Percentiles rank a stretch among this genome's conserved stretches.
phyloP scores from a whole-genome alignment of 2,329 filamentous ascomycete genomes.

The Pseudogymnoascus sp. region DNA sequence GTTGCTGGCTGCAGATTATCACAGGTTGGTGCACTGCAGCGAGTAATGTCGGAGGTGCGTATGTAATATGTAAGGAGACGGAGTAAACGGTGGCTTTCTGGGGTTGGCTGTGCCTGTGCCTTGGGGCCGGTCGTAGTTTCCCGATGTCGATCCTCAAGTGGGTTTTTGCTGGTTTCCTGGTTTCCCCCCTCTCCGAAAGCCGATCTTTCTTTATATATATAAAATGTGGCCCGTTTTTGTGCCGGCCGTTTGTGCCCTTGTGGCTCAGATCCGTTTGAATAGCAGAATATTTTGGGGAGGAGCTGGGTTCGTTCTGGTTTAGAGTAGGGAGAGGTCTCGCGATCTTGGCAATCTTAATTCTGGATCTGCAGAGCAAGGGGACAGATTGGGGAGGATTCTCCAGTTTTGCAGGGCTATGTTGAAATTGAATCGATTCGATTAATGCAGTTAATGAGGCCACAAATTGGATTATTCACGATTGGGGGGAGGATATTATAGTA shows the following conservation, averaged over 20 bases:
- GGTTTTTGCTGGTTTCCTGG: background rate
- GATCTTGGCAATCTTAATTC: slow-evolving; percentile 9
- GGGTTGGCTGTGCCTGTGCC: background rate
- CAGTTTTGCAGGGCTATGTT: slow-evolving; percentile 9
- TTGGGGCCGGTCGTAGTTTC: background rate
- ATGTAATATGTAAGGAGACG: background rate
- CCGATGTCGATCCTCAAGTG: background rate
- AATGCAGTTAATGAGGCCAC: background rate
- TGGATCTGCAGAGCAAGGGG: slow-evolving; percentile 6
- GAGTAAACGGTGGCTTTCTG: slow-evolving; percentile 6
- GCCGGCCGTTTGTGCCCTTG: background rate
- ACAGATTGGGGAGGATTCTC: background rate
- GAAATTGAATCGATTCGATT: background rate
- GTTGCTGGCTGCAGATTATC: slow-evolving; percentile 3
- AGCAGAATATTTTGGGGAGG: background rate
- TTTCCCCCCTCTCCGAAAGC: background rate
- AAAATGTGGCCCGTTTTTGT: background rate
- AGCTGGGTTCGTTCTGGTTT: background rate
- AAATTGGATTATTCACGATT: background rate
- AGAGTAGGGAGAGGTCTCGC: background rate
- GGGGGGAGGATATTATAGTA: background rate
- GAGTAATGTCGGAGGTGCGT: background rate
- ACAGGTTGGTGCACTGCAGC: background rate
- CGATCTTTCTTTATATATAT: slow-evolving; percentile 1
- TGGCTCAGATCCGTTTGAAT: background rate